phyloP scores from a whole-genome alignment of 257 asterid species.

The Haberlea rhodopensis region DNA sequence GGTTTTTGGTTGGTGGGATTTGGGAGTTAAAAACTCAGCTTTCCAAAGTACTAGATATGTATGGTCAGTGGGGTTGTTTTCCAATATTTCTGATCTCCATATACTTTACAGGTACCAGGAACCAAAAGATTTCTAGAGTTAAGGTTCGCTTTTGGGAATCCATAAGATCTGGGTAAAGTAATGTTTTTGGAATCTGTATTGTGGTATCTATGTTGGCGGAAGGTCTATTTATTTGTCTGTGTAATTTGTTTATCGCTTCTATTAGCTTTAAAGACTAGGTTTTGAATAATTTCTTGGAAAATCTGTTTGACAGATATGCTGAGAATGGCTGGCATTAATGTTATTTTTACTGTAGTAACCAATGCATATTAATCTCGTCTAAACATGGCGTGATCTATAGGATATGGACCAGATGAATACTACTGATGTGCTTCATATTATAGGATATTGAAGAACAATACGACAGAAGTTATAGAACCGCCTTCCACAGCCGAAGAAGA shows the following conservation, averaged over 20 bases:
- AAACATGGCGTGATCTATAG: background rate
- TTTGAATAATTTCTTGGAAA: background rate
- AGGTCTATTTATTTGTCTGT: too few species aligned
- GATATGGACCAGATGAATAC: constrained; percentile 18
- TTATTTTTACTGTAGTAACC: background rate
- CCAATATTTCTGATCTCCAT: background rate
- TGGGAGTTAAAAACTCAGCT: background rate
- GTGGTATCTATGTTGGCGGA: constrained; percentile 2
- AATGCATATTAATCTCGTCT: background rate
- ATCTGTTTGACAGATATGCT: background rate
- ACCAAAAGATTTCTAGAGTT: constrained; percentile 44
- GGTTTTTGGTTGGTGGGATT: background rate
- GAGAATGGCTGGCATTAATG: background rate
- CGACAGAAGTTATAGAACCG: constrained; percentile 64
- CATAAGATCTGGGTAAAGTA: constrained; percentile 81
- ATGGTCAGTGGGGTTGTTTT: background rate
- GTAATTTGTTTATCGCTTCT: background rate
- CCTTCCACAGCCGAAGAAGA: constrained; percentile 56
- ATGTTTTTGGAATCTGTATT: constrained; percentile 15
- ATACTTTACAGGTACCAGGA: constrained; percentile 58
- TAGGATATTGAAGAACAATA: constrained; percentile 73
- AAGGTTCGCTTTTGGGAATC: constrained; percentile 91
- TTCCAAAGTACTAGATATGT: background rate
- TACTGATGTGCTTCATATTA: constrained; percentile 21
- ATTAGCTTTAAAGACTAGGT: background rate